Evolutionary conservation across 257 asterid species (phyloP).

Genomic region (Leptodermis oblonga): DNA sequence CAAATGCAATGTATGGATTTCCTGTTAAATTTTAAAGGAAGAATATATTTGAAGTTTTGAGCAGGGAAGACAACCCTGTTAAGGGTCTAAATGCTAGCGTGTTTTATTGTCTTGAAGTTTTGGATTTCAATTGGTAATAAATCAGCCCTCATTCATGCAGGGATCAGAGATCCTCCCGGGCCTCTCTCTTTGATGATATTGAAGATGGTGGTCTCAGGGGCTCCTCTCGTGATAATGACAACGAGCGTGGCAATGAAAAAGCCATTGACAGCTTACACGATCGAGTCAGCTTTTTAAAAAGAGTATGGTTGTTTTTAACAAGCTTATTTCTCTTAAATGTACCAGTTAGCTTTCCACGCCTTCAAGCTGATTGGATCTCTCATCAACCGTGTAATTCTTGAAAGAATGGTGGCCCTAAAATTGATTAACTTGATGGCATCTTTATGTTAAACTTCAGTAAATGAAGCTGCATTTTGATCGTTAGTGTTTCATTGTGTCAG

Average conservation of each 20-base stretch:
- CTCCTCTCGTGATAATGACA: constrained; percentile 61
- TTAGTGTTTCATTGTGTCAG: background rate
- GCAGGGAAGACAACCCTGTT: background rate
- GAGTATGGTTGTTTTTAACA: constrained; percentile 37
- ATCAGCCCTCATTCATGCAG: constrained; percentile 33
- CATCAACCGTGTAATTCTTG: background rate
- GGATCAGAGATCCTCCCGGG: constrained; percentile 69
- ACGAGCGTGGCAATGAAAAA: constrained; percentile 67
- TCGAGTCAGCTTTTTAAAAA: constrained; percentile 79
- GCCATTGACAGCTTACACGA: constrained; percentile 79
- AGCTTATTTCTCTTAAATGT: background rate
- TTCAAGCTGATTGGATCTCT: background rate
- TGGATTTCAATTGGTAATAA: constrained; percentile 7
- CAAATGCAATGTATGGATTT: background rate
- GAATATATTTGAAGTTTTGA: background rate
- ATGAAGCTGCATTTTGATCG: background rate
- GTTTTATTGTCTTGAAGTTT: background rate
- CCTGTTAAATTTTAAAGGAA: background rate
- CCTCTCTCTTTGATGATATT: constrained; percentile 73
- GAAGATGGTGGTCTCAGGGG: constrained; percentile 81
- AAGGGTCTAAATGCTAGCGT: background rate
- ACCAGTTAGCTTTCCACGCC: background rate
- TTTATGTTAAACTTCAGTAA: background rate
- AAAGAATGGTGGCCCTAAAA: background rate
- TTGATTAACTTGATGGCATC: too few species aligned